phyloP scores from a whole-genome alignment of 2,329 filamentous ascomycete species.

The Ploettnerulaceae sp. region DNA sequence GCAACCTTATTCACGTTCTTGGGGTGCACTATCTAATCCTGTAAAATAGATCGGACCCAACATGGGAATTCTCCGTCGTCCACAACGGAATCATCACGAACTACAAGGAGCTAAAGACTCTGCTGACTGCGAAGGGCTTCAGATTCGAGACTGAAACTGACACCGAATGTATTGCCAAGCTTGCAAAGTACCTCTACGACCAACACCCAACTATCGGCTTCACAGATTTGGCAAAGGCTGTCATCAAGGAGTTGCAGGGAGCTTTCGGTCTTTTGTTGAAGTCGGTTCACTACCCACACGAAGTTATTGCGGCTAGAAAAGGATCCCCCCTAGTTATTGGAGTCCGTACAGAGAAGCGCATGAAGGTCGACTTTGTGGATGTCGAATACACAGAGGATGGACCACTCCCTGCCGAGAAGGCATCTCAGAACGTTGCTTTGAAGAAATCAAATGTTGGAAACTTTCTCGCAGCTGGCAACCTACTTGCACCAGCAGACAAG shows the following conservation, averaged over 20 bases:
- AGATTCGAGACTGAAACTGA: conserved; percentile 99
- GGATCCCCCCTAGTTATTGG: conserved; percentile 96
- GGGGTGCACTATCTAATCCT: conserved; percentile 16
- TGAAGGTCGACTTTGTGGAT: conserved; percentile 99
- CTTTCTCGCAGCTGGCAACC: conserved; percentile 61
- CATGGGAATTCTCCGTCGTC: conserved; percentile 94
- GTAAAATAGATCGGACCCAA: conserved; percentile 71
- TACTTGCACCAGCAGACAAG: conserved; percentile 91
- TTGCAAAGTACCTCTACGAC: conserved; percentile 97
- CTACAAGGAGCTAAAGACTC: conserved; percentile 98
- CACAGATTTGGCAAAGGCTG: conserved; percentile 92
- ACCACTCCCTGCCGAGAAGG: conserved; percentile 84
- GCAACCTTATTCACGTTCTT: background rate
- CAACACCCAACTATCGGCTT: conserved; percentile 92
- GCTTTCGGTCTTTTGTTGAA: conserved; percentile 97
- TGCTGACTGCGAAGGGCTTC: conserved; percentile 92
- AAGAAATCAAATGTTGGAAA: conserved; percentile 74
- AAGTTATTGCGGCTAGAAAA: conserved; percentile 96
- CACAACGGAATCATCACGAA: conserved; percentile 99
- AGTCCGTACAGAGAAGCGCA: conserved; percentile 94
- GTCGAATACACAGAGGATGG: conserved; percentile 87
- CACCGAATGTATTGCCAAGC: conserved; percentile 98
- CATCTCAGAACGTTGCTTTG: conserved; percentile 91
- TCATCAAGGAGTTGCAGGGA: conserved; percentile 97
- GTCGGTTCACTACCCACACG: conserved; percentile 96